Percentiles rank a stretch among this genome's conserved stretches.
Conservation (phyloP, 805 yeast species). For the Kodamaea kaohsiungensis region DNA sequence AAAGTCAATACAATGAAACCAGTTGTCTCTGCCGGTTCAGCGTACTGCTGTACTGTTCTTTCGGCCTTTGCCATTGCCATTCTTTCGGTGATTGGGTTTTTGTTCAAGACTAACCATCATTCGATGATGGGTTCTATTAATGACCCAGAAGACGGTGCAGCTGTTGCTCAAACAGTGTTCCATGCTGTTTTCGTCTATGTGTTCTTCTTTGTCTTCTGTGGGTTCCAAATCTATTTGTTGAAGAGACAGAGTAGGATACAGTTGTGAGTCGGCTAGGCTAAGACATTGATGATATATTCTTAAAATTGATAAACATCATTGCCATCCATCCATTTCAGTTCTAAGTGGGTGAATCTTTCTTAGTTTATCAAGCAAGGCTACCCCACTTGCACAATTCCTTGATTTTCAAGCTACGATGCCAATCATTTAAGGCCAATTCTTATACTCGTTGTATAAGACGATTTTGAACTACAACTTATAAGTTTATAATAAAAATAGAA, state of each 20-base stretch:
- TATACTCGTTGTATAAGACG: background rate
- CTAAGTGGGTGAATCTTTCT: background rate
- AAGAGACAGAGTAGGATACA: slow-evolving; percentile 67
- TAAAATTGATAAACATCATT: background rate
- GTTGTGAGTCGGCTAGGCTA: slow-evolving; percentile 22
- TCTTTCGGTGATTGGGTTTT: slow-evolving; percentile 77
- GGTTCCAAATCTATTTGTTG: slow-evolving; percentile 71
- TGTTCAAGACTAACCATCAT: slow-evolving; percentile 81
- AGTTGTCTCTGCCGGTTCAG: slow-evolving; percentile 65
- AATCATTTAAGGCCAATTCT: too few species aligned
- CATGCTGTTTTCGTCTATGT: slow-evolving; percentile 86
- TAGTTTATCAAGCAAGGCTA: too few species aligned
- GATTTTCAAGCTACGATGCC: too few species aligned
- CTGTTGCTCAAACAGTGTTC: slow-evolving; percentile 88
- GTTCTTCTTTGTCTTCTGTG: slow-evolving; percentile 84
- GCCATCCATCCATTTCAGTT: background rate
- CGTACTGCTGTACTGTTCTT: slow-evolving; percentile 92
- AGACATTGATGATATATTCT: too few species aligned
- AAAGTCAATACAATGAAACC: slow-evolving; percentile 34
- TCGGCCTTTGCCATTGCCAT: slow-evolving; percentile 92
- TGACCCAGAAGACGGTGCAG: slow-evolving; percentile 92
- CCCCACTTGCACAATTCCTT: too few species aligned
- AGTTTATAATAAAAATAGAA: background rate
- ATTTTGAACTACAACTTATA: too few species aligned
- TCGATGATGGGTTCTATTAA: slow-evolving; percentile 87